Evolutionary conservation across 192 early-diverging fungal genomes (phyloP).

Genomic region (Linnemannia zychae): DNA sequence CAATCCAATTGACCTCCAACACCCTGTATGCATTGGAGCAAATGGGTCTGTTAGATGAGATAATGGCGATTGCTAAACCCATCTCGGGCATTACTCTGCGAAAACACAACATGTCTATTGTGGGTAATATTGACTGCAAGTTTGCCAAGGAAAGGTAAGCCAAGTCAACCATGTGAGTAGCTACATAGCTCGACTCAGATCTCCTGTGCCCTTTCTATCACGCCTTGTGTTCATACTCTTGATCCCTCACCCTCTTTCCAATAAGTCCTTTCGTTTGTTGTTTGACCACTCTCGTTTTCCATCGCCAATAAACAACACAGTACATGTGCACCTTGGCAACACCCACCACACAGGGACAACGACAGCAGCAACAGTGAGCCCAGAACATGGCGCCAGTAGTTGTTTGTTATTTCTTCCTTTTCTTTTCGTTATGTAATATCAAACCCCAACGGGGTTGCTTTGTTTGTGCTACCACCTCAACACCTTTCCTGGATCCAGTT

Average conservation of each 20-base stretch:
- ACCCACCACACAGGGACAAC: not conserved
- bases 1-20: constrained; percentile 19
- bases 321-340: not conserved
- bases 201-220: not conserved
- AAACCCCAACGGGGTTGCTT: not conserved
- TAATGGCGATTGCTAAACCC: constrained; percentile 24
- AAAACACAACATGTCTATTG: constrained; percentile 20
- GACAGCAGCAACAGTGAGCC: not conserved
- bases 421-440: not conserved
- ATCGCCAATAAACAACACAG: not conserved
- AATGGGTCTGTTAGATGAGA: constrained; percentile 10
- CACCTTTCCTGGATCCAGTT: not conserved
- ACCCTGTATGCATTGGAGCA: constrained; percentile 21
- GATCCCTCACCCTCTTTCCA: too few species aligned
- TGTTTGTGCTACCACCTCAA: not conserved
- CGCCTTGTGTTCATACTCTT: too few species aligned
- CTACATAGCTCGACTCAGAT: too few species aligned
- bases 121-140: constrained; percentile 7
- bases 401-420: not conserved
- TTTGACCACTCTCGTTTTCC: not conserved
- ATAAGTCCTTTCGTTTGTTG: too few species aligned
- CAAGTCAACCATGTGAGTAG: too few species aligned
- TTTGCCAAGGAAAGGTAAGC: constrained; percentile 19
- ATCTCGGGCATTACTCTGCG: constrained; percentile 10
- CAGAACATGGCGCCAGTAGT: not conserved